These are phyloP conservation scores for Immersiporthe knoxdaviesiana DNA, from an alignment of 2,329 filamentous ascomycete species.

Conservation along the genomic window DNA sequence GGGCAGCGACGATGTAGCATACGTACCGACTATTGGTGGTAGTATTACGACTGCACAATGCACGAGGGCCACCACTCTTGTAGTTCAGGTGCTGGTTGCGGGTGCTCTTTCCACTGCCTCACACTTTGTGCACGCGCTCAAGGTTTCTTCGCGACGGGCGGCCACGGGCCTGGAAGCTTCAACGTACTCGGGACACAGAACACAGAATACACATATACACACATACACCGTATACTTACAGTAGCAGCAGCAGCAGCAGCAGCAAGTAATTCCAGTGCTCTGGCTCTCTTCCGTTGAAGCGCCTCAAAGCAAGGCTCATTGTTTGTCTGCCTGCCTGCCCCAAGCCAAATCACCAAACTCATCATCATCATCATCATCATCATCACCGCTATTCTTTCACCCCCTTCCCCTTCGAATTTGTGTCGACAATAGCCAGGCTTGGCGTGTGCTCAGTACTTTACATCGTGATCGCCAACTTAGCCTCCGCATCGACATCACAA, in stretches of 20 bases:
- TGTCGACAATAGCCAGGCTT: not conserved
- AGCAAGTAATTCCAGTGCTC: no score
- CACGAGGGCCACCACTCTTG: no score
- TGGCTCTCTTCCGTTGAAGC: no score
- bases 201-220: no score
- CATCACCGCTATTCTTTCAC: not conserved
- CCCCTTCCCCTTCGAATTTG: not conserved
- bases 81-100: not conserved
- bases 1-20: not conserved
- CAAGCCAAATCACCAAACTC: no score
- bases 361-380: not conserved
- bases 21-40: not conserved
- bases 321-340: no score
- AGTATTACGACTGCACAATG: not conserved
- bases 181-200: no score
- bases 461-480: conserved; percentile 1
- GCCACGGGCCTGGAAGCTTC: not conserved
- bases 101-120: not conserved
- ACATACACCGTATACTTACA: no score
- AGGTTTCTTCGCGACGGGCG: not conserved
- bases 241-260: no score
- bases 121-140: not conserved
- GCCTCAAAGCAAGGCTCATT: no score
- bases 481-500: not conserved
- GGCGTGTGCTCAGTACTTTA: not conserved